Base-by-base conservation (phyloP, 1,284 basidiomycete genomes). In the Ganoderma resinaceum region DNA sequence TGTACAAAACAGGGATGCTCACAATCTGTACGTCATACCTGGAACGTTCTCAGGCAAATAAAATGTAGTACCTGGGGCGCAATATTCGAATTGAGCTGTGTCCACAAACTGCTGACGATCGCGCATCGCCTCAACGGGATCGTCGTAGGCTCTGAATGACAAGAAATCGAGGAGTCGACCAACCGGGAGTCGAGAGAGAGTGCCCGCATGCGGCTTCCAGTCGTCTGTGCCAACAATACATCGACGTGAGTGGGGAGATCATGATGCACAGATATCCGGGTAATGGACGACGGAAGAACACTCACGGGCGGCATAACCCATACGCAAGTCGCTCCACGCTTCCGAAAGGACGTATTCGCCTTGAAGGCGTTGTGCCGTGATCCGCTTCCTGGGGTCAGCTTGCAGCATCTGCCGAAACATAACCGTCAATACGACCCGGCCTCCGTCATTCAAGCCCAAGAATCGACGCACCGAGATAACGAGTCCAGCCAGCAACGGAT, bases 321-420 rank as follows among this genome's bases (percentile, higher is more conserved):
- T 23, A 14, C 23, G 18, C 23, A 60, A 35, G 14, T 74, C 70
- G 63, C 73, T 64, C 23, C 52, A 46, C 1, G 23, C 23, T 23
- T 49, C 23, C 11, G 46, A 49, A 49, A 49, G 23, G 23, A 49
- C 23, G 46, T 26, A 49, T 26, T 49, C 46, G 23, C 46, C 3
- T 23, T 49, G 46, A 11, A 49, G 46, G 11, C 23, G 46, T 26
- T 49, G 46, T 11, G 46, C 46, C 12, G 46, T 26, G 46, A 49
- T 49, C 23, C 46, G 46, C 46, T 26, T 49, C 23, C n/a, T 9
- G 11, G 46, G 23, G 46, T 49, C 46, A 26, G 46, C 23, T 49
- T 63, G 57, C 3, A 75, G 62, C 70, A 77, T 74, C 76, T 77
- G 55, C 12, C 1, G 43, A 18, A 35, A 35, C 18, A 6, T n/a